Conservation (phyloP, 164 flowering plant species). For the Kingdonia uniflora region DNA sequence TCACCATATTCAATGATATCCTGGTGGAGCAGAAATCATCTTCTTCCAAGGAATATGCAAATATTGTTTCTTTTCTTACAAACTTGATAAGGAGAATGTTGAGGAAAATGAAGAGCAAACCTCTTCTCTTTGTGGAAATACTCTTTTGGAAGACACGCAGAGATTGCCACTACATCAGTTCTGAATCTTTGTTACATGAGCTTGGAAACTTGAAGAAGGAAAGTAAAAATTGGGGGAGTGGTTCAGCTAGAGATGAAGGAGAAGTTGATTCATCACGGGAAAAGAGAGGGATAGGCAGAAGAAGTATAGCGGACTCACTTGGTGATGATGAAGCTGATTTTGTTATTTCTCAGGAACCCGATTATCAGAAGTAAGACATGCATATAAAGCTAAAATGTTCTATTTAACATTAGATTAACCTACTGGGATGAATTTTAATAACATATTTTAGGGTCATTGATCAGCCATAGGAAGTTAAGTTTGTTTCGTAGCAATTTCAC, state of each 20-base stretch:
- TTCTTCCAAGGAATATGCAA: constrained; percentile 51
- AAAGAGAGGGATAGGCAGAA: constrained; percentile 20
- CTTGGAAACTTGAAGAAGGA: constrained; percentile 40
- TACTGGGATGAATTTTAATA: neutral
- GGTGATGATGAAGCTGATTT: constrained; percentile 95
- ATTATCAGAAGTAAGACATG: constrained; percentile 33
- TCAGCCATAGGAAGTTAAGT: too few relatives aligned
- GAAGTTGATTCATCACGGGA: constrained; percentile 27
- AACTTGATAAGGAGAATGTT: constrained; percentile 68
- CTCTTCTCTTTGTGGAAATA: constrained; percentile 84
- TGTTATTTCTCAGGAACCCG: constrained; percentile 23
- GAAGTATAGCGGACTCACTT: constrained; percentile 83
- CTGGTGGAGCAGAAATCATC: constrained; percentile 69
- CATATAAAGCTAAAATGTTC: neutral
- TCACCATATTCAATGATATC: constrained; percentile 57
- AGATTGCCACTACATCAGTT: constrained; percentile 72
- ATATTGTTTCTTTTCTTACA: constrained; percentile 56
- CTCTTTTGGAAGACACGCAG: constrained; percentile 84
- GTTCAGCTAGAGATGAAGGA: constrained; percentile 21
- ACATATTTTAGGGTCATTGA: neutral
- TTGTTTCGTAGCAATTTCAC: neutral
- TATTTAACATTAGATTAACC: neutral
- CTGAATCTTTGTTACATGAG: constrained; percentile 57
- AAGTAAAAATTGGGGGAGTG: constrained; percentile 24
- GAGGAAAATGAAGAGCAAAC: constrained; percentile 65